A percentile compares a stretch with the other conserved stretches of the same genome.
phyloP scores from a whole-genome alignment of 2,329 filamentous ascomycete species.

The Sclerotiophoma versabilis region DNA sequence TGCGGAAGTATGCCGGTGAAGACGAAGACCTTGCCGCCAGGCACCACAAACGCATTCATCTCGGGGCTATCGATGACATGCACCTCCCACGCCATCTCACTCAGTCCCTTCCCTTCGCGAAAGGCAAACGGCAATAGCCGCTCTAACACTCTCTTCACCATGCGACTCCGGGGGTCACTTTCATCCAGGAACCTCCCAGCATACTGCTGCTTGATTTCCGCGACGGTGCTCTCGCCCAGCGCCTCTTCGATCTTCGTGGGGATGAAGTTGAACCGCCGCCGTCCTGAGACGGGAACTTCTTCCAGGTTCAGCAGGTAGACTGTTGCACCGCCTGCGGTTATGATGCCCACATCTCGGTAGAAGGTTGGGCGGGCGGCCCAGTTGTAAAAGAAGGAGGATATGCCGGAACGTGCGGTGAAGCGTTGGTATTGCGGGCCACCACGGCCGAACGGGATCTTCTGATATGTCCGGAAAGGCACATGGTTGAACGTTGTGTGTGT shows the following conservation, averaged over 20 bases:
- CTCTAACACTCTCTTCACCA: conserved; percentile 70
- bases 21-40: conserved; percentile 81
- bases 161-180: conserved; percentile 62
- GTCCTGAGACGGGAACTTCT: conserved; percentile 73
- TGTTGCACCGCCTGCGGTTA: conserved; percentile 53
- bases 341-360: conserved; percentile 53
- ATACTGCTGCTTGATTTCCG: conserved; percentile 63
- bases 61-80: conserved; percentile 74
- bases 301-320: conserved; percentile 76
- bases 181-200: conserved; percentile 64
- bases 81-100: conserved; percentile 69
- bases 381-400: conserved; percentile 36
- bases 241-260: conserved; percentile 62
- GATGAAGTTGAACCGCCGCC: conserved; percentile 76
- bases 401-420: conserved; percentile 30
- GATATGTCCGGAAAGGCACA: conserved; percentile 30
- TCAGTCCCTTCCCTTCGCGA: conserved; percentile 52
- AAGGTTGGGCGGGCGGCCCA: conserved; percentile 57
- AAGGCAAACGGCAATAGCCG: conserved; percentile 70
- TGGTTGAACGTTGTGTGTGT: background rate
- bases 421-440: conserved; percentile 38
- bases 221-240: conserved; percentile 62
- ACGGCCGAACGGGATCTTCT: conserved; percentile 33
- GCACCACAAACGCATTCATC: conserved; percentile 79
- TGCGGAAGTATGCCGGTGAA: conserved; percentile 75